These are phyloP conservation scores for Mycena indigotica DNA, from an alignment of 768 basidiomycete species.

Conservation along the genomic window DNA sequence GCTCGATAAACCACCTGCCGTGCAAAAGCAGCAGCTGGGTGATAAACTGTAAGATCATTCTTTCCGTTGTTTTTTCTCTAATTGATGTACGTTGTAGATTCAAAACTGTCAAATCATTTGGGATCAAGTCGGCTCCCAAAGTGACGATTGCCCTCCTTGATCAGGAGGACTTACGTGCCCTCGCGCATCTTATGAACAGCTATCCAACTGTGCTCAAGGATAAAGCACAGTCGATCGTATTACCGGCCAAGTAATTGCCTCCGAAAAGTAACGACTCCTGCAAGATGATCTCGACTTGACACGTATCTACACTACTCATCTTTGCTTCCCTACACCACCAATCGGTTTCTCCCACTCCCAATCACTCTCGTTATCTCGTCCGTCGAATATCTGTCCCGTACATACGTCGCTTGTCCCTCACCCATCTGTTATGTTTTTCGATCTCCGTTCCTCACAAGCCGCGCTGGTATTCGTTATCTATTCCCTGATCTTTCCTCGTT, in stretches of 20 bases:
- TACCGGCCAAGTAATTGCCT: conserved; percentile 23
- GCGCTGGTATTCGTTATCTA: neutral
- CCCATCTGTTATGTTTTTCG: conserved; percentile 16
- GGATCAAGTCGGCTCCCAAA: conserved; percentile 85
- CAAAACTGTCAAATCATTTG: conserved; percentile 73
- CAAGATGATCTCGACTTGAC: neutral
- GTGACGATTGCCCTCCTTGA: conserved; percentile 83
- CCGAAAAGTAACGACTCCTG: neutral
- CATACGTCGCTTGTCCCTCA: neutral
- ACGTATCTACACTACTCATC: neutral
- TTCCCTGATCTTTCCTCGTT: neutral
- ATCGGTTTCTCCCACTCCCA: neutral
- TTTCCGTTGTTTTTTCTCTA: conserved; percentile 11
- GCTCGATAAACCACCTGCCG: conserved; percentile 52
- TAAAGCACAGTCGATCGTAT: conserved; percentile 47
- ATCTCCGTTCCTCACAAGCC: conserved; percentile 4
- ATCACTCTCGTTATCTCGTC: conserved; percentile 7
- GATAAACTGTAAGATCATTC: conserved; percentile 72
- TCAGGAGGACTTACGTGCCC: conserved; percentile 78
- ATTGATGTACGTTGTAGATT: conserved; percentile 31
- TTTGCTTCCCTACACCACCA: neutral
- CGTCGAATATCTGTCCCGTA: conserved; percentile 6
- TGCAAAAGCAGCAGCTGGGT: conserved; percentile 79
- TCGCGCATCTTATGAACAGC: conserved; percentile 87
- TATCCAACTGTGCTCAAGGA: conserved; percentile 82